A percentile compares a stretch with the other conserved stretches of the same genome.
phyloP scores from a whole-genome alignment of 75 land plant species.

The Cunninghamia lanceolata region DNA sequence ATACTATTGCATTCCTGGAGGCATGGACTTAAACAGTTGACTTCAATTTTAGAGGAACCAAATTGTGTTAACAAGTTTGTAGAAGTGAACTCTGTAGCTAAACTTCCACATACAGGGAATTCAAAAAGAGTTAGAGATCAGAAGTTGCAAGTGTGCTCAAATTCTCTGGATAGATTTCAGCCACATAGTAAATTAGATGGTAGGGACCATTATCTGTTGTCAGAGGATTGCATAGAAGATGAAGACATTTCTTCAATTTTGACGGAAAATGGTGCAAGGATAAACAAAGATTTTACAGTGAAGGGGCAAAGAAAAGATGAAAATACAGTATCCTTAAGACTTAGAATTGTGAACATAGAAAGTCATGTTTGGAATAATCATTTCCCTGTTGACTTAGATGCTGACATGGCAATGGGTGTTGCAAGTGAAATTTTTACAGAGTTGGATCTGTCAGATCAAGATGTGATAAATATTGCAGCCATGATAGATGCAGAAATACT shows the following conservation, averaged over 20 bases:
- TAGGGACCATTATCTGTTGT: not conserved
- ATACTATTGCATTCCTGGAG: not conserved
- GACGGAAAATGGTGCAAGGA: slow-evolving; percentile 11
- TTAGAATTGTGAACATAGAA: slow-evolving; percentile 58
- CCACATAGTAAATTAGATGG: not conserved
- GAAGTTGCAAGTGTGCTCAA: not conserved
- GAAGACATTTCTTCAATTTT: not conserved
- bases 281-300: slow-evolving; percentile 45
- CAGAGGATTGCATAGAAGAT: slow-evolving; percentile 2
- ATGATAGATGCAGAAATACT: slow-evolving; percentile 77
- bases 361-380: slow-evolving; percentile 74
- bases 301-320: slow-evolving; percentile 51
- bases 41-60: not conserved
- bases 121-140: not conserved
- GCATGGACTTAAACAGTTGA: not conserved
- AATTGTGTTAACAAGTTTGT: not conserved
- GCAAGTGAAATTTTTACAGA: slow-evolving; percentile 79
- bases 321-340: slow-evolving; percentile 60
- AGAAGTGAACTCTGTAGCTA: not conserved
- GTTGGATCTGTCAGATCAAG: slow-evolving; percentile 65
- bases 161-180: not conserved
- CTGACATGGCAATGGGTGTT: slow-evolving; percentile 61
- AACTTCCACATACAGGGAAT: not conserved
- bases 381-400: slow-evolving; percentile 57
- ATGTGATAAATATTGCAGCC: slow-evolving; percentile 62